Base-by-base conservation (phyloP, 306 rosid genomes). In the Mimosa pudica region DNA sequence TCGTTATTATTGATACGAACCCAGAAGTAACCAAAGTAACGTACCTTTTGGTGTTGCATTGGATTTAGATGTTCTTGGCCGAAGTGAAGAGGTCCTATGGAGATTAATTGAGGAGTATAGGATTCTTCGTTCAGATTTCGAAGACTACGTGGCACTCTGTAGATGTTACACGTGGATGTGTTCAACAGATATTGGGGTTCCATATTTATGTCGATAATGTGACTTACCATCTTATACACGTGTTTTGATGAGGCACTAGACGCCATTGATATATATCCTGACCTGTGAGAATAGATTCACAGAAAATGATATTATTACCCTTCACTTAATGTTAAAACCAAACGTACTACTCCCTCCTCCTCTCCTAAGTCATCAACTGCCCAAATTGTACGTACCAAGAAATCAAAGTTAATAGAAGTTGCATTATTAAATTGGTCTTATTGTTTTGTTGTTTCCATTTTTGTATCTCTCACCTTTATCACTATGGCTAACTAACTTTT, bases 31-130 rank as follows among this genome's bases (percentile, higher is more conserved):
- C 71, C 1, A 5, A 1, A 36, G 17, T 71, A 79, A 1, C 2
- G 65, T 1, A 46, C 10, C 11, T 85, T 85, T 6, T 54, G 44
- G 6, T 1, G 2, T 42, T 82, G 80, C 89, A 82, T 82, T n/a
- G 73, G 67, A 11, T 49, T 77, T 10, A 64, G 66, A 13, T 49
- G 46, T 20, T 20, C 16, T 0, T 52, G 54, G 7, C 78, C 82
- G 13, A 61, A 4, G 82, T 82, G 86, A 18, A 79, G 60, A 7
- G 77, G 84, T 32, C 89, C 89, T 9, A 85, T 85, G 11, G 89
- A 85, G 3, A 85, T 64, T 16, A 76, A 58, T 12, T 49, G 74
- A 16, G 88, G 86, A 49, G 82, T 76, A 72, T 76, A 85, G 11
- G 85, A 75, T 17, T 68, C 73, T 32, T 24, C 8, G 17, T 61